Evolutionary conservation across 2,329 filamentous ascomycete genomes (phyloP), one percentile per base, ranked within the genome.

Genomic region (Colletotrichum acutatum): DNA sequence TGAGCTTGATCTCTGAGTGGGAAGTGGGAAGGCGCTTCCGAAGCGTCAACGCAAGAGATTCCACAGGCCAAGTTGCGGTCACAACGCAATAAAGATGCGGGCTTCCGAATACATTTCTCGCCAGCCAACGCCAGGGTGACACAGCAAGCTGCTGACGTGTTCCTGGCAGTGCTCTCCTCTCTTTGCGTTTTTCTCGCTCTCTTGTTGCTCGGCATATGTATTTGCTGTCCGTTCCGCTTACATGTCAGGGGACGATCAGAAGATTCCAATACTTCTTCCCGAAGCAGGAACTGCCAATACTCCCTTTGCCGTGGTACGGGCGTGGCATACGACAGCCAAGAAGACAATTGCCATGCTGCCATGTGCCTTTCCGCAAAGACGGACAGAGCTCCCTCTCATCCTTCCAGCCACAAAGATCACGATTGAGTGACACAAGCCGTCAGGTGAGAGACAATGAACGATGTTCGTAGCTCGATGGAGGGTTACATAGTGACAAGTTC

Each of bases 301-400:
- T 22, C 30, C 16, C 19, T 62, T 42, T 14, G 37, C n/a, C 28
- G 54, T 53, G 37, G 37, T 60, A 37, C 37, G 53, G 52, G 32
- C 70, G 52, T 53, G 56, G 57, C 19, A 37, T 68, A 52, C 58
- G 28, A 57, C 61, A 67, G 67, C 71, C 71, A 72, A 74, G 71
- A 54, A 30, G 49, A 60, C 22, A 16, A 57, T 24, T 71, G 46
- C 57, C 69, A 61, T 63, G 65, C 28, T 42, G 68, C 67, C 68
- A 74, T 74, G 63, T 74, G 61, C 61, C 42, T 56, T 74, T 67
- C 28, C 70, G 37, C 61, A 66, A 58, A 60, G 73, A 66, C 16
- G 58, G 62, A 22, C 37, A 37, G 68, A 42, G 52, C 24, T 58
- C 28, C 52, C 65, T 64, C 34, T 30, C 30, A 30, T 64, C 46